Base-by-base conservation (phyloP, 2,329 filamentous ascomycete genomes). In the Sarocladium brachiariae region DNA sequence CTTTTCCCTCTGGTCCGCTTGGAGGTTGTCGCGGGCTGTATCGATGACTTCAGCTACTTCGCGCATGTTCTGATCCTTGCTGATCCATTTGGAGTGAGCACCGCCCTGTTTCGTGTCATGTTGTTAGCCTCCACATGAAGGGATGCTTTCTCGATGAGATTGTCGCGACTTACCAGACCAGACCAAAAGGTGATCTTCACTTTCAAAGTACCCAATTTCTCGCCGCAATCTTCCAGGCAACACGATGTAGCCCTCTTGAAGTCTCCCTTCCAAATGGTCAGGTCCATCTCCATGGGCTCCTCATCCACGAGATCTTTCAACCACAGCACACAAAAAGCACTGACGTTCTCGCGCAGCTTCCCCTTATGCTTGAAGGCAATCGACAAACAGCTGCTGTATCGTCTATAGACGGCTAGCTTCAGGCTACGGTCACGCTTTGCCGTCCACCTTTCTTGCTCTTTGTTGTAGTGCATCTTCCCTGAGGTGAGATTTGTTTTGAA, bases 281-380 rank as follows among this genome's bases (percentile, higher is more conserved):
- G 60, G 4, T 71, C 73, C 8, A 86, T 58, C 1, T 75, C 78
- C 38, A 73, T 69, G 49, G 83, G 75, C 58, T 86, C 78, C 53
- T 87, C 85, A 52, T 89, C 86, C 0, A 74, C 68, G 0, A 89
- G 70, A n/a, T 87, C 80, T 55, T 81, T 79, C 16, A 88, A 71
- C 85, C 85, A 88, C 2, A 87, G 66, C 2, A 86, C 73, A 6
- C 76, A 75, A 57, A 86, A 85, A 0, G 81, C 84, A 2, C 74
- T 68, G 0, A 78, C 80, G 51, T 74, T 76, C 48, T 84, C 78
- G 61, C 31, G 78, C 58, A 47, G 77, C 50, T 64, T 50, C 14
- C 57, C 55, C 21, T 65, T 66, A 24, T 67, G 56, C 7, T 70
- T 70, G 50, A 79, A 78, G 52, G 78, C 73, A 37, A 82, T 74